These are phyloP conservation scores for Nemania abortiva DNA, from an alignment of 2,329 filamentous ascomycete genomes.

Conservation along the genomic window DNA sequence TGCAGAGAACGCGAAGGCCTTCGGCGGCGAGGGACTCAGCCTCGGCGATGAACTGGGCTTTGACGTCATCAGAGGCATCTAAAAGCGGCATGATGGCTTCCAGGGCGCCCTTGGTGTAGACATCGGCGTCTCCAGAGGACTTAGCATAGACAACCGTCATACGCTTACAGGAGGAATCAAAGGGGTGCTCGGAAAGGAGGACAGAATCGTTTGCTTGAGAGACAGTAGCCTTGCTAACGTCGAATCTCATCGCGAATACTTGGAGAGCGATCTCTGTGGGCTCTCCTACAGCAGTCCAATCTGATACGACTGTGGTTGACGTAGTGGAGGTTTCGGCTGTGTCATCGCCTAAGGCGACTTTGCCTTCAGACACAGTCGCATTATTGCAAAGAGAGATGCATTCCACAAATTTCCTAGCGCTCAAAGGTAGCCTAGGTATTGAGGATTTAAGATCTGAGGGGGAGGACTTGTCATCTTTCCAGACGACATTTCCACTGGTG, in stretches of 20 bases:
- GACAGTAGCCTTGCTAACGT: constrained; percentile 60
- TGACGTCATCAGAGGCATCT: constrained; percentile 60
- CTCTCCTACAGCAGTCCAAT: constrained; percentile 73
- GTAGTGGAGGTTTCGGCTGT: constrained; percentile 62
- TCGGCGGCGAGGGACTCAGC: constrained; percentile 70
- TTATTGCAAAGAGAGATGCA: constrained; percentile 74
- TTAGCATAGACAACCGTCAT: constrained; percentile 76
- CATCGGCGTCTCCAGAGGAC: constrained; percentile 54
- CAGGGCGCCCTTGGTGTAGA: constrained; percentile 70
- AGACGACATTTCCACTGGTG: constrained; percentile 64
- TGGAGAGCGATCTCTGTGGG: constrained; percentile 81
- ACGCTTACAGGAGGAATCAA: constrained; percentile 79
- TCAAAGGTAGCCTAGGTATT: constrained; percentile 47
- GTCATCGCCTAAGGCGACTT: constrained; percentile 53
- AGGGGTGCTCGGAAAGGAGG: constrained; percentile 75
- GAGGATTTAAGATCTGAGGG: constrained; percentile 40
- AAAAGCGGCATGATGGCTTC: constrained; percentile 68
- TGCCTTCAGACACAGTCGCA: constrained; percentile 61
- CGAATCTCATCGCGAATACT: constrained; percentile 78
- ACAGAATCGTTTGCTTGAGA: constrained; percentile 55
- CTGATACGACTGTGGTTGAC: constrained; percentile 58
- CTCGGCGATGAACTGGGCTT: constrained; percentile 60
- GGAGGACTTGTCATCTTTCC: constrained; percentile 54
- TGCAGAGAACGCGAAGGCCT: constrained; percentile 76
- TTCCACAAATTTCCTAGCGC: constrained; percentile 62